Evolutionary conservation across 495 filamentous ascomycete species (phyloP), one percentile per base, ranked within the genome.

Genomic region (Bombardia bombarda): DNA sequence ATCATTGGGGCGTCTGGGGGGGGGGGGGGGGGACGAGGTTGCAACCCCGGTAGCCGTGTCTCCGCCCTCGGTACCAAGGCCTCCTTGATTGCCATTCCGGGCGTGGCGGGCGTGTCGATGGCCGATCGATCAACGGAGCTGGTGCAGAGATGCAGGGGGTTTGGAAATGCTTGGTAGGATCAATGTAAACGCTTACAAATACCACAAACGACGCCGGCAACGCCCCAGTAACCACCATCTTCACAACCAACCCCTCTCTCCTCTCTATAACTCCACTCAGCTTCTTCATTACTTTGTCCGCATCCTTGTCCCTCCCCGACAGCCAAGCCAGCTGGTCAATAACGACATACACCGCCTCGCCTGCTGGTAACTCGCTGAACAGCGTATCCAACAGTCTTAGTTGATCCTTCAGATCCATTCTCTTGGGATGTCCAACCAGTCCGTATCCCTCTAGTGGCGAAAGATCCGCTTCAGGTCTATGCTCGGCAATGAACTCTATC

Each of bases 341-440:
- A 7, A 52, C 26, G 50, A 52, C 42, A 19, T 33, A 49, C 2
- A 49, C 45, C 4, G 22, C 25, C 13, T 42, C 46, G 0, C 45
- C 41, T 19, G 24, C 19, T 12, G 50, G 45, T 17, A 52, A 30
- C 0, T n/a, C n/a, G 8, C 21, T 9, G 1, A 52, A 16, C 14
- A 52, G 26, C 22, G 24, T 37, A 14, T 40, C 30, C 3, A 51
- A 24, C 20, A 51, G 23, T 6, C 18, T 21, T 2, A 43, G 20
- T 2, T 14, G 35, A 9, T 42, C 13, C 9, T 39, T 34, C 5
- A 40, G n/a, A 19, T 34, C 25, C 4, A 20, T 40, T 23, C 16
- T 33, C 6, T 30, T 20, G 19, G 24, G 36, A 10, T 40, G 34
- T 12, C 10, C 24, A 31, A 31, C 19, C 10, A 47, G 18, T 21